phyloP scores from a whole-genome alignment of 129 eudicot species.

The Calendula officinalis region DNA sequence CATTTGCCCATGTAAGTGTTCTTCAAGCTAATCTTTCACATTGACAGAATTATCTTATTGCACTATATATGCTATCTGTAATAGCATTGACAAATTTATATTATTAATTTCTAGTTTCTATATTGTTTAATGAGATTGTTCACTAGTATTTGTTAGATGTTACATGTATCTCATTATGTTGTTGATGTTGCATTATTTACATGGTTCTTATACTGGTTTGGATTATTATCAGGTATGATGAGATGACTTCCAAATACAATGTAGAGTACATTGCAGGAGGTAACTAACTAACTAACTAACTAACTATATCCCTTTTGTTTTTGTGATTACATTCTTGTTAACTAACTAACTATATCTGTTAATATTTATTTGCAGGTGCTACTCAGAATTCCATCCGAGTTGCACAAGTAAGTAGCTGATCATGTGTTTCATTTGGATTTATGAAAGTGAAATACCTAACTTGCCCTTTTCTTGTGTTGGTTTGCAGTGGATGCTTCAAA shows the following conservation, averaged over 20 bases:
- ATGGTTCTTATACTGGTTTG: background rate
- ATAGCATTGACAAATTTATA: too few species aligned
- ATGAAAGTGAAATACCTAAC: background rate
- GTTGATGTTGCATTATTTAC: too few species aligned
- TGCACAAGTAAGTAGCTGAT: slow-evolving; percentile 66
- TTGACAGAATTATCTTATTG: background rate
- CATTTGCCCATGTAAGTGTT: slow-evolving; percentile 82
- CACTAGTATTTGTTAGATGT: too few species aligned
- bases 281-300: slow-evolving; percentile 7
- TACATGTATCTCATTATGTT: too few species aligned
- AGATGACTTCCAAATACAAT: slow-evolving; percentile 63
- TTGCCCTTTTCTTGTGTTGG: background rate
- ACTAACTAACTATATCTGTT: slow-evolving; percentile 18
- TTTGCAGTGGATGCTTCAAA: slow-evolving; percentile 92
- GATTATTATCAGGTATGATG: slow-evolving; percentile 61
- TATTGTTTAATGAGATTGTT: too few species aligned
- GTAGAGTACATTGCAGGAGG: slow-evolving; percentile 98
- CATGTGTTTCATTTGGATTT: slow-evolving; percentile 1
- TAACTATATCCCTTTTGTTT: slow-evolving; percentile 19
- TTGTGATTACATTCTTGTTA: too few species aligned
- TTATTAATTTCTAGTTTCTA: too few species aligned
- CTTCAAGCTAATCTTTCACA: background rate
- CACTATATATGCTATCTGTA: background rate
- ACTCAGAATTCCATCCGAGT: slow-evolving; percentile 96
- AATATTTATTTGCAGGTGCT: slow-evolving; percentile 40